Conservation (phyloP, 2,329 filamentous ascomycete genomes). For the Sordariomycetes sp. region DNA sequence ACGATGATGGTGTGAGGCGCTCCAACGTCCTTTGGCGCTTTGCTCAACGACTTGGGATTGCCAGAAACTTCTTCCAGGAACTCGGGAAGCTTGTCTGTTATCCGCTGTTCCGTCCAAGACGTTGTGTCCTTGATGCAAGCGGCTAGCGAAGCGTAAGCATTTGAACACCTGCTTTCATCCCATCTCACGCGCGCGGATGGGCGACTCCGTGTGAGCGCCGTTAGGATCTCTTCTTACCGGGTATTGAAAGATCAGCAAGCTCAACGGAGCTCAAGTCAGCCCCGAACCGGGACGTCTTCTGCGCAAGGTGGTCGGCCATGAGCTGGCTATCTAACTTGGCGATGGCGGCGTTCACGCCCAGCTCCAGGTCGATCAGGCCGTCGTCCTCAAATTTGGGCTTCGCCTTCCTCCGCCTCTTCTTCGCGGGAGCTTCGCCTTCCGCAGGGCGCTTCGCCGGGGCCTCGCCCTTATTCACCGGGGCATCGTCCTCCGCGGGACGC, state of each 20-base stretch:
- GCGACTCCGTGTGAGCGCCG: no score
- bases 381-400: conserved; percentile 40
- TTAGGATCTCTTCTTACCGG: conserved; percentile 38
- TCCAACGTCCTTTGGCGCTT: conserved; percentile 55
- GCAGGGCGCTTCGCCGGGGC: conserved; percentile 17
- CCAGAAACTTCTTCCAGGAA: conserved; percentile 57
- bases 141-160: conserved; percentile 29
- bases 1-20: conserved; percentile 80
- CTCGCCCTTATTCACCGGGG: conserved; percentile 35
- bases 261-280: conserved; percentile 73
- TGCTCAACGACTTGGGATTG: conserved; percentile 44
- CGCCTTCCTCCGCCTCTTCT: conserved; percentile 36
- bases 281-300: conserved; percentile 66
- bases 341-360: conserved; percentile 69
- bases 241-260: conserved; percentile 67
- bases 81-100: conserved; percentile 30
- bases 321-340: conserved; percentile 71
- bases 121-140: conserved; percentile 69
- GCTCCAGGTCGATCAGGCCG: conserved; percentile 50
- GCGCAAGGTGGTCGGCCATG: conserved; percentile 73
- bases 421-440: conserved; percentile 7
- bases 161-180: neutral
- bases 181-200: neutral
- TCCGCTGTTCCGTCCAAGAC: conserved; percentile 53
- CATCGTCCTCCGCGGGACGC: conserved; percentile 12